These are phyloP conservation scores for Neospermospora avenae DNA, from an alignment of 2,329 filamentous ascomycete genomes.

Conservation along the genomic window DNA sequence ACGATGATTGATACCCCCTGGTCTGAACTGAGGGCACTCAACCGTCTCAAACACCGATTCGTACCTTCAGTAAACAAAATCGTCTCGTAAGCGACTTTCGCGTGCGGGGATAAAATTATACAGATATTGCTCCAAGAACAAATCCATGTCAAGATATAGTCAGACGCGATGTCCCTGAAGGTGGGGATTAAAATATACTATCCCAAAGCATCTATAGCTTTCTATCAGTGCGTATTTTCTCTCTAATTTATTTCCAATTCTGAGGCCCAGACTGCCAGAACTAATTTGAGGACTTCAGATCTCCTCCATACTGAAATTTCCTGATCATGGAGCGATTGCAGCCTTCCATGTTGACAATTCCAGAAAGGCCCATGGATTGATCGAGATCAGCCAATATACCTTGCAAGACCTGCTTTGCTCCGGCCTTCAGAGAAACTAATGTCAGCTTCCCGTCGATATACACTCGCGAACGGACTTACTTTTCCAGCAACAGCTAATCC, in stretches of 20 bases:
- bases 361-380: conserved; percentile 52
- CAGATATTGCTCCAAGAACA: too few species aligned
- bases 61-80: too few species aligned
- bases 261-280: too few species aligned
- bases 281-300: conserved; percentile 28
- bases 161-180: too few species aligned
- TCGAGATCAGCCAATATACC: conserved; percentile 52
- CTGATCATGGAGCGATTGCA: conserved; percentile 27
- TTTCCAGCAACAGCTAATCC: conserved; percentile 53
- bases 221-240: neutral
- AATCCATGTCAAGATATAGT: neutral
- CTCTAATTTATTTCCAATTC: neutral
- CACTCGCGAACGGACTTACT: conserved; percentile 20
- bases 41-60: too few species aligned
- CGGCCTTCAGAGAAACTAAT: conserved; percentile 32
- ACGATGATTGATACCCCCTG: too few species aligned
- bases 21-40: too few species aligned
- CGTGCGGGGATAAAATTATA: too few species aligned
- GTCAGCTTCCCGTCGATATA: conserved; percentile 4
- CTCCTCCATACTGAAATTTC: conserved; percentile 27
- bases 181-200: too few species aligned
- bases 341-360: conserved; percentile 39
- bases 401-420: conserved; percentile 49
- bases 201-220: neutral
- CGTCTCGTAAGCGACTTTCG: too few species aligned